Evolutionary conservation across 441 rosid species (phyloP), one percentile per base, ranked within the genome.

Genomic region (Eruca vesicaria): DNA sequence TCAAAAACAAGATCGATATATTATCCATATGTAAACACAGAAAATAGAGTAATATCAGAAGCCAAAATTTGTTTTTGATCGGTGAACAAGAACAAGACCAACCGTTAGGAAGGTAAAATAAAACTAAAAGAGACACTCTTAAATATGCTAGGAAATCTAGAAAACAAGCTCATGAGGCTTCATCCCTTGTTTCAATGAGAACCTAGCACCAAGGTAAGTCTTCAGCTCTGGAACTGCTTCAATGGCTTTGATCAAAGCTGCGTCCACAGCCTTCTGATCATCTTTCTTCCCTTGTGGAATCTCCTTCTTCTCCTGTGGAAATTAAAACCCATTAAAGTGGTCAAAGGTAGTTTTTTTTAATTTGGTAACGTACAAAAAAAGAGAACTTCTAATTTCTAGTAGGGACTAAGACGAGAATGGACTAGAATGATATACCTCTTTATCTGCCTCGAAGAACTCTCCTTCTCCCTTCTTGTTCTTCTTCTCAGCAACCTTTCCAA

Each of bases 121-220:
- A 12, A 41, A 38, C 4, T 41, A 10, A 7, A 63, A 52, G 58
- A 69, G 70, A 41, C 29, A 70, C 21, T 15, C 61, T 29, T 41
- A 55, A 38, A 38, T 41, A 29, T 18, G 45, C 9, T 57, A 31
- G 1, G 38, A 59, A 72, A 50, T 20, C 82, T 84, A 87, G 79
- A 89, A 87, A 66, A 81, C 86, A 67, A 86, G 88, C 76, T 84
- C 90, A 63, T 83, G 87, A 1, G 89, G 89, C 62, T 87, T 89
- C 90, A 84, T 86, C 75, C 88, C 90, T n/a, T 86, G 75, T 76
- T 84, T 85, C 6, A 86, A 71, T 1, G 91, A 84, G 66, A 89
- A 89, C 77, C 90, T 78, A 0, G 90, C 90, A 0, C 83, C 79
- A 0, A 86, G 72, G 79, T 84, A 86, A 69, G 77, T 64, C 81